Conservation (phyloP, 345 rosid species). For the Brassica cretica region DNA sequence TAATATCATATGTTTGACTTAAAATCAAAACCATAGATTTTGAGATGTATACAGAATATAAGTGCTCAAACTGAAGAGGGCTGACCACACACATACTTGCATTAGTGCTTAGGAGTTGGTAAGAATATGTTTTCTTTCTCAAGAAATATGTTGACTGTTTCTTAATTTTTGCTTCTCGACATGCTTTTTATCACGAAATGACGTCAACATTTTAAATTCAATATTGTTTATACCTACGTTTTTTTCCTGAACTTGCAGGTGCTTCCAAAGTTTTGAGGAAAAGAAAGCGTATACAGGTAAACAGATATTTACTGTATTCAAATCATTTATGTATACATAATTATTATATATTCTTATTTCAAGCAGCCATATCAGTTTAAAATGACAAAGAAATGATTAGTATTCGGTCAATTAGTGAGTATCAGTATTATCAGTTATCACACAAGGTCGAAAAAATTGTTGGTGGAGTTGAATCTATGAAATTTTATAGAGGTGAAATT, state of each 20-base stretch:
- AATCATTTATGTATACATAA: not conserved
- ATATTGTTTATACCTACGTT: not conserved
- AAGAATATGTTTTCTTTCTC: not conserved
- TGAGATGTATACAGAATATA: not conserved
- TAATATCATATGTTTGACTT: not conserved
- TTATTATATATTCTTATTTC: not conserved
- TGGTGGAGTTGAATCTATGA: not conserved
- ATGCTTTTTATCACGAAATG: not conserved
- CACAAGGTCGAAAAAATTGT: not conserved
- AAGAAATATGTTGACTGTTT: not conserved
- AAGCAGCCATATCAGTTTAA: not conserved
- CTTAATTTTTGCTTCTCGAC: not conserved
- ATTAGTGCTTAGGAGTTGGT: slow-evolving; percentile 7
- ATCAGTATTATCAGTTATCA: not conserved
- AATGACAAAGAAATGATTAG: not conserved
- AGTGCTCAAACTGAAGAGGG: not conserved
- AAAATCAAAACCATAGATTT: not conserved
- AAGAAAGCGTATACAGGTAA: not conserved
- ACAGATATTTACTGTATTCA: not conserved
- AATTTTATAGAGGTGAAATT: not conserved
- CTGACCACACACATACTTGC: not conserved
- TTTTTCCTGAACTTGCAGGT: not conserved
- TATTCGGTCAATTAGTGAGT: not conserved
- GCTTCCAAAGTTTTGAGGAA: not conserved
- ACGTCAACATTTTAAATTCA: not conserved